Evolutionary conservation across 768 basidiomycete species (phyloP), one percentile per base, ranked within the genome.

Genomic region (Roridomyces roridus): DNA sequence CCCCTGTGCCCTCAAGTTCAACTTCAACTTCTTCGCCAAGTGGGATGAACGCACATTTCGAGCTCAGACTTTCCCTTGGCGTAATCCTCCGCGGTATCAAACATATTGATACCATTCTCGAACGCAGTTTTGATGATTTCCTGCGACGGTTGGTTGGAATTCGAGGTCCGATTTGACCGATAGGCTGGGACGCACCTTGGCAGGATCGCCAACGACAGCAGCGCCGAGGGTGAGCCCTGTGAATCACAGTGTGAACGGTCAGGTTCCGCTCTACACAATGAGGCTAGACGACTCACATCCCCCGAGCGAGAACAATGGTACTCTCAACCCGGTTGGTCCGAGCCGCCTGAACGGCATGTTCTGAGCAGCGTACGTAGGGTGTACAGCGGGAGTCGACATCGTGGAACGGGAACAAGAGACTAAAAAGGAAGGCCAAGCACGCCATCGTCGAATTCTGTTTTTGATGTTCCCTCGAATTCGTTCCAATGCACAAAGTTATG

Each of bases 61-160:
- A 72, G 50, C 72, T 94, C 91, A 18, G 86, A 87, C 65, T 86
- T 78, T 7, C 92, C 91, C 20, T 74, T 68, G 5, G 82, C 74
- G 55, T 90, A 89, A 2, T 72, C 76, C 65, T 90, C 88, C 1
- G 88, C 88, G 17, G 83, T 87, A 65, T 91, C 86, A 65, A 89
- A 86, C 80, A 87, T 84, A 70, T 89, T 91, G 72, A 90, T 85
- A 1, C 90, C 89, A 66, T 82, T 75, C 50, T 93, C 89, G 63
- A 88, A 91, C 5, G 89, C 90, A 1, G 81, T 79, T 69, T 87
- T 86, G 69, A 94, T 87, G 65, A 92, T 87, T n/a, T 93, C 91
- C 84, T 87, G 51, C 23, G 20, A 15, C 6, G 18, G 4, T 10
- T n/a, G 15, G 20, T 18, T 36, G 11, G 20, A 6, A n/a, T n/a